Conservation (phyloP, 2,329 filamentous ascomycete species). For the Mycocentrospora acerina region DNA sequence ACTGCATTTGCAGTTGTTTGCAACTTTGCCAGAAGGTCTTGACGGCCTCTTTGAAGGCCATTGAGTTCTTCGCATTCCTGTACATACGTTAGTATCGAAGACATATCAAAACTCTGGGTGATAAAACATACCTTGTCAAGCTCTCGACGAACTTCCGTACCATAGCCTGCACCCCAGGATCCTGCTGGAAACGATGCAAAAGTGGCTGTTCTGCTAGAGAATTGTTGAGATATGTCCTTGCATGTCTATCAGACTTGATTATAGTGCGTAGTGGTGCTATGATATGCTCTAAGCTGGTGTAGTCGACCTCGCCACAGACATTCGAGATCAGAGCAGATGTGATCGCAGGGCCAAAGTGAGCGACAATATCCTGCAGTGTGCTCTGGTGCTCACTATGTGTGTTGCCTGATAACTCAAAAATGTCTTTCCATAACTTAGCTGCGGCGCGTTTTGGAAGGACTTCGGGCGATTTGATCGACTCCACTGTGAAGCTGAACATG, state of each 20-base stretch:
- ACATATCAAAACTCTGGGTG: not conserved
- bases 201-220: constrained; percentile 33
- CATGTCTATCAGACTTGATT: constrained; percentile 33
- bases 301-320: constrained; percentile 39
- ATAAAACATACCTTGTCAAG: constrained; percentile 27
- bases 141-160: constrained; percentile 40
- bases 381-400: constrained; percentile 28
- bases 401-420: constrained; percentile 36
- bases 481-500: constrained; percentile 71
- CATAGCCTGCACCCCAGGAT: constrained; percentile 29
- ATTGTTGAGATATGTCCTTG: constrained; percentile 31
- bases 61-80: constrained; percentile 37
- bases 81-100: constrained; percentile 24
- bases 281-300: constrained; percentile 37
- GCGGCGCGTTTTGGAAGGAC: constrained; percentile 74
- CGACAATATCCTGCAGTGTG: constrained; percentile 38
- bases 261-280: constrained; percentile 35
- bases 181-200: constrained; percentile 30
- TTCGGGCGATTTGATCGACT: constrained; percentile 69
- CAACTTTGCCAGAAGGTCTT: constrained; percentile 41
- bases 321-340: constrained; percentile 36
- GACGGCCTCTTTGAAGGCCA: constrained; percentile 38
- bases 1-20: constrained; percentile 40
- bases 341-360: constrained; percentile 35
- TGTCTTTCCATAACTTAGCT: constrained; percentile 67